phyloP scores from a whole-genome alignment of 345 rosid genomes.

The Eucalyptus albens region DNA sequence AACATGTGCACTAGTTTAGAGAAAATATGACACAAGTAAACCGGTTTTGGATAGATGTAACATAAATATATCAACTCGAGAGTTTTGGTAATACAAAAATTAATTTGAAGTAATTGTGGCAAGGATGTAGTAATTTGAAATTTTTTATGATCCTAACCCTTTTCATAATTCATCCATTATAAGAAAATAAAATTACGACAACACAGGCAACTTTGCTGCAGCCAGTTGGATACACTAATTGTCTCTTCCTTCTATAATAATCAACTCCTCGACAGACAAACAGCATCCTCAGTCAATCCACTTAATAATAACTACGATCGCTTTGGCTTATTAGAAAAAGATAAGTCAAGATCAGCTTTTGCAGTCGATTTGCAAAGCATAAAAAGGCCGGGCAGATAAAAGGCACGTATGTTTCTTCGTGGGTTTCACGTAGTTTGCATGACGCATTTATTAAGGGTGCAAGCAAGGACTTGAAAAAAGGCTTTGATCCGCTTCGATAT shows the following conservation, averaged over 20 bases:
- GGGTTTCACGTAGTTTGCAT: neutral
- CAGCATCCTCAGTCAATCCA: neutral
- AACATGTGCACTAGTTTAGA: fast-evolving
- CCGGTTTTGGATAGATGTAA: neutral
- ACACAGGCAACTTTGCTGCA: neutral
- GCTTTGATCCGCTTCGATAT: neutral
- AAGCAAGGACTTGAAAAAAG: neutral
- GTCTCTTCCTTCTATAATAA: neutral
- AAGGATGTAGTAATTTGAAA: neutral
- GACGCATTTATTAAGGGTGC: neutral
- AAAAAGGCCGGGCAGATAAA: neutral
- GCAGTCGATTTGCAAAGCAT: neutral
- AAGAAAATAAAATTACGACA: neutral
- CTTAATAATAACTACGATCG: neutral
- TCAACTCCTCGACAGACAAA: neutral
- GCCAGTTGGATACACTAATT: neutral
- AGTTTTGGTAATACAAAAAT: no score
- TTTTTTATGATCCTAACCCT: neutral
- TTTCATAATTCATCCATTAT: neutral
- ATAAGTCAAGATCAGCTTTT: neutral
- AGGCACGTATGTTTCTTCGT: neutral
- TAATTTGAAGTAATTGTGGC: no score
- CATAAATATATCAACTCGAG: fast-evolving
- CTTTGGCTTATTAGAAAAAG: neutral
- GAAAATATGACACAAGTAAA: neutral